Conservation (phyloP, 2,329 filamentous ascomycete species). For the Epicoccum sorghinum region DNA sequence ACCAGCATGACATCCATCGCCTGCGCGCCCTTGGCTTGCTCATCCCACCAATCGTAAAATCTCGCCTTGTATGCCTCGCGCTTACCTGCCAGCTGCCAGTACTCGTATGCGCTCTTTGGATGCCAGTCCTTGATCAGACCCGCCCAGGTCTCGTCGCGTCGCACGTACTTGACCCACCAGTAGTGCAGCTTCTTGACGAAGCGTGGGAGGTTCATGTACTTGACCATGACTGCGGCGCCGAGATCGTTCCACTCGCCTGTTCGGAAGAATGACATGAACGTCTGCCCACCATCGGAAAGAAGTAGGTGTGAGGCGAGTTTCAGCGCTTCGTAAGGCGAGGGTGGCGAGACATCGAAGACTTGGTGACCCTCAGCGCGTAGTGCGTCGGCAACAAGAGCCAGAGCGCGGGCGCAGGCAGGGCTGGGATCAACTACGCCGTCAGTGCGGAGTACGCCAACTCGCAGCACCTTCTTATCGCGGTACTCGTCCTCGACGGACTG, state of each 20-base stretch:
- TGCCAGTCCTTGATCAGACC: constrained; percentile 75
- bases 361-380: constrained; percentile 76
- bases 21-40: constrained; percentile 46
- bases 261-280: constrained; percentile 77
- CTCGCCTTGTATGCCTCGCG: constrained; percentile 77
- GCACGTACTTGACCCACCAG: constrained; percentile 85
- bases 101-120: constrained; percentile 74
- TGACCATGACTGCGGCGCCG: constrained; percentile 76
- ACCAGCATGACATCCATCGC: constrained; percentile 77
- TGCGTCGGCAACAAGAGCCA: constrained; percentile 73
- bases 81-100: constrained; percentile 80
- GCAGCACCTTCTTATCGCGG: constrained; percentile 65
- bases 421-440: constrained; percentile 86
- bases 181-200: constrained; percentile 86
- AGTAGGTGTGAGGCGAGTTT: constrained; percentile 79
- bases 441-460: constrained; percentile 77
- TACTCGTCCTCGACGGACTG: constrained; percentile 65
- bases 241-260: constrained; percentile 79
- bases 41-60: constrained; percentile 86
- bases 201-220: constrained; percentile 74
- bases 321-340: constrained; percentile 74
- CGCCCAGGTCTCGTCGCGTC: constrained; percentile 77
- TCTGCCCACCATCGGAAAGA: constrained; percentile 82
- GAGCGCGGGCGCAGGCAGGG: constrained; percentile 79
- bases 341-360: constrained; percentile 69